phyloP scores from a whole-genome alignment of 495 filamentous ascomycete species.

The Cudoniella acicularis region DNA sequence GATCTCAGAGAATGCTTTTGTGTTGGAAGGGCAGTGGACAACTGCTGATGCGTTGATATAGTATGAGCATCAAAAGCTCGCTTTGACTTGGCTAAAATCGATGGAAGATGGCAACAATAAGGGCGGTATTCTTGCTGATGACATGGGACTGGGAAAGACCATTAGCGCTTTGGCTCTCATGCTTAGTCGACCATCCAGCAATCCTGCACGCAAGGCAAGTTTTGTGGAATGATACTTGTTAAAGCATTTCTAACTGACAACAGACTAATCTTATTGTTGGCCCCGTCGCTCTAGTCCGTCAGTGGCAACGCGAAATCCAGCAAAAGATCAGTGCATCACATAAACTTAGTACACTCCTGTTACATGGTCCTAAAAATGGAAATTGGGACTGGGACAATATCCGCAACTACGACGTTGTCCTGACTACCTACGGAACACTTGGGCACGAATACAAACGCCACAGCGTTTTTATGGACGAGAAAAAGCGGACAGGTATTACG shows the following conservation, averaged over 20 bases:
- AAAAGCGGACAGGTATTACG: constrained; percentile 26
- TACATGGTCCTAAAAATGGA: constrained; percentile 39
- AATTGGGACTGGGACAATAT: constrained; percentile 58
- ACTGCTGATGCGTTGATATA: too few relatives aligned
- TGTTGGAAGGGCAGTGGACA: too few relatives aligned
- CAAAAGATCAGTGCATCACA: constrained; percentile 60
- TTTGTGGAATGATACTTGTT: background rate
- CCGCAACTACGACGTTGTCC: constrained; percentile 70
- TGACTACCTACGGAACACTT: constrained; percentile 87
- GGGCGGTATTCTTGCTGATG: constrained; percentile 84
- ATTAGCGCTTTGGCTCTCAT: constrained; percentile 85
- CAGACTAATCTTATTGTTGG: constrained; percentile 84
- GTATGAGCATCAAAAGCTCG: constrained; percentile 81
- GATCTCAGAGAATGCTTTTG: too few relatives aligned
- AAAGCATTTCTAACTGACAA: constrained; percentile 15
- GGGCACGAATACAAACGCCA: constrained; percentile 62
- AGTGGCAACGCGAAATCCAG: constrained; percentile 85
- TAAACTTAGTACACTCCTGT: constrained; percentile 49
- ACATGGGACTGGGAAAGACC: constrained; percentile 97
- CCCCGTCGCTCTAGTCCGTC: constrained; percentile 80
- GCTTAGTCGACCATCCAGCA: constrained; percentile 60
- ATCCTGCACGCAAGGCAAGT: constrained; percentile 47
- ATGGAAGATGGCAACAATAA: constrained; percentile 76
- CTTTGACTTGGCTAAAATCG: constrained; percentile 75
- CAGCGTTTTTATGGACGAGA: constrained; percentile 34